Evolutionary conservation across 192 early-diverging fungal genomes (phyloP), one percentile per base, ranked within the genome.

Genomic region (Linnemannia elongata): DNA sequence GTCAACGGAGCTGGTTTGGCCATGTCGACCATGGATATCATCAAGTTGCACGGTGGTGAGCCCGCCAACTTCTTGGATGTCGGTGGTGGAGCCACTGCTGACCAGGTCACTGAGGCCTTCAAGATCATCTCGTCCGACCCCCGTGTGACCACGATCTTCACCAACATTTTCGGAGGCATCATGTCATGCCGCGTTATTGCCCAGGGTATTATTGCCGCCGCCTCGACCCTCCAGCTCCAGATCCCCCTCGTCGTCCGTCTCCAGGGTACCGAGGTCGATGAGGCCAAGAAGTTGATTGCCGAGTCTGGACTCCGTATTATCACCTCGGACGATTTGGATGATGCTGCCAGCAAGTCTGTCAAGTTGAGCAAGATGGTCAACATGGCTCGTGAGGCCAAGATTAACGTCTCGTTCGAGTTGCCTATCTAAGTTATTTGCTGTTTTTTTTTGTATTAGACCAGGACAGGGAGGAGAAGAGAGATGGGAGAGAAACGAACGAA

Each of bases 21-120:
- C 88, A 99, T 99, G 98, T 96, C 98, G 72, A 99, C 98, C 74
- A 99, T 99, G 98, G 98, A 99, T 90, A 99, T 99, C 85, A 99
- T 99, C 90, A 98, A 99, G 93, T 93, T 99, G 72, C 94, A 99
- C 92, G 98, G 98, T 76, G 98, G 98, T 52, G 96, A 97, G 80
- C 98, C 98, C 13, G 98, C 98, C 87, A 99, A 99, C 94, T 99
- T 99, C 92, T 94, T 99, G 76, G 98, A 99, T 89, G 98, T 99
- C 81, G 98, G 98, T 80, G 98, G 98, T 82, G 95, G 97, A 85
- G 98, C 98, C 74, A 96, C 95, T 33, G 93, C 97, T 74, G 94
- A 97, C 80, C 97, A 98, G 91, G 98, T 99, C 79, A 97, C 96
- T 66, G 98, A 98, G 87, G 98, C 98, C 27, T 99, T 99, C 93